Base-by-base conservation (phyloP, 495 filamentous ascomycete species). In the Aspergillus mulundensis region DNA sequence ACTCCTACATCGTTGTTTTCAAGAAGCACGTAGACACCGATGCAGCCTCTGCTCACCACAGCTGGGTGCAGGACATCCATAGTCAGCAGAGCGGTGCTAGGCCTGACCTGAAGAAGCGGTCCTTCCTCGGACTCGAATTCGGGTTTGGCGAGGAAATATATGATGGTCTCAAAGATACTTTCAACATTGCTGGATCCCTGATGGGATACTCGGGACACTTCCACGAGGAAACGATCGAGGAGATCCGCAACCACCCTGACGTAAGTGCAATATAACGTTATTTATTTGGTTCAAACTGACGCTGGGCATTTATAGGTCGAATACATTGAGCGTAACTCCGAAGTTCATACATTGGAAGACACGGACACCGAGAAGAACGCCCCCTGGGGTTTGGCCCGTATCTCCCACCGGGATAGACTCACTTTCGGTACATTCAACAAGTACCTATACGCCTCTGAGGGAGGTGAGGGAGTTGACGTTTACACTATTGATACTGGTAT, bases 401-500 rank as follows among this genome's bases (percentile, higher is more conserved):
- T 99, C 75, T 99, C 95, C 19, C 93, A 97, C 77, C 88, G 95
- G 52, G 81, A 95, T 58, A 75, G 79, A 62, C 83, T 99, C 57
- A 82, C 80, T 66, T 97, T 97, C 71, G 87, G 87, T 59, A 90
- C 84, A 70, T 97, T 93, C 82, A 97, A 96, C 82, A 97, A 97
- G 77, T 99, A 97, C 76, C 81, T 97, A 14, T 97, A 93, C 68
- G 83, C 92, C 24, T 84, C 82, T 41, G 87, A 95, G 41, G 92
- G 90, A 67, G 95, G 95, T 68, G 92, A 97, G 77, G 95, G 95
- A 73, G 94, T 99, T 66, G 95, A 99, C 78, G 95, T 91, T 57
- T 99, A 99, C 70, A 88, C 97, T 54, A 95, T 99, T 70, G 95
- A 99, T 74, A 99, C 95, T 45, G 95, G 95, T 62, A 94, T 89